A percentile compares a stretch with the other conserved stretches of the same genome.
These are phyloP conservation scores for Paraphysoderma sedebokerense DNA, from an alignment of 371 early-diverging fungal genomes.

Conservation along the genomic window DNA sequence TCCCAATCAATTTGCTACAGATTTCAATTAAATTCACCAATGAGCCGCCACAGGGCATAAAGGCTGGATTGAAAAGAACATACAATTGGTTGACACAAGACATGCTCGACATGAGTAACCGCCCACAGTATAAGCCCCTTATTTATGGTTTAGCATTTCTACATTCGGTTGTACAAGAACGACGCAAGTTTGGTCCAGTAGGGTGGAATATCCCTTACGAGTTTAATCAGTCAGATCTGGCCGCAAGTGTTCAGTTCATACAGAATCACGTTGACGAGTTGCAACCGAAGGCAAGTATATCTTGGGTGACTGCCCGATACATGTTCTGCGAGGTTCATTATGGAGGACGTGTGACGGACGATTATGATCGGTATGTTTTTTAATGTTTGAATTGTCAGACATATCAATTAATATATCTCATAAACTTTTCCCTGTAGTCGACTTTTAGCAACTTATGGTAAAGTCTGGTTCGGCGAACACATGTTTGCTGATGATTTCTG, in stretches of 20 bases:
- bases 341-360: slow-evolving; percentile 42
- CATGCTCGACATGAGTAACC: slow-evolving; percentile 34
- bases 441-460: slow-evolving; percentile 28
- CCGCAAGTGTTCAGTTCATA: slow-evolving; percentile 35
- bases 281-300: slow-evolving; percentile 31
- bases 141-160: slow-evolving; percentile 36
- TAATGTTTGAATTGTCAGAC: background rate
- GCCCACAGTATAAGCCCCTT: slow-evolving; percentile 41
- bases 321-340: slow-evolving; percentile 48
- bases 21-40: slow-evolving; percentile 42
- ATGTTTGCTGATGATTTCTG: slow-evolving; percentile 33
- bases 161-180: slow-evolving; percentile 40
- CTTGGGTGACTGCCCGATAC: slow-evolving; percentile 35
- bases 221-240: slow-evolving; percentile 42
- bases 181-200: slow-evolving; percentile 38
- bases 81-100: slow-evolving; percentile 43
- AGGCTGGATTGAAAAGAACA: slow-evolving; percentile 38
- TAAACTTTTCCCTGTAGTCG: no score
- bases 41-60: slow-evolving; percentile 44
- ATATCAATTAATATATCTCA: background rate
- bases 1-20: slow-evolving; percentile 43
- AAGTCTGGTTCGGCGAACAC: slow-evolving; percentile 42
- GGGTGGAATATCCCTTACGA: slow-evolving; percentile 51
- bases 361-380: slow-evolving; percentile 27
- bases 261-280: slow-evolving; percentile 44